These are phyloP conservation scores for Pestalotiopsis sp. DNA, from an alignment of 2,329 filamentous ascomycete genomes.

Conservation along the genomic window DNA sequence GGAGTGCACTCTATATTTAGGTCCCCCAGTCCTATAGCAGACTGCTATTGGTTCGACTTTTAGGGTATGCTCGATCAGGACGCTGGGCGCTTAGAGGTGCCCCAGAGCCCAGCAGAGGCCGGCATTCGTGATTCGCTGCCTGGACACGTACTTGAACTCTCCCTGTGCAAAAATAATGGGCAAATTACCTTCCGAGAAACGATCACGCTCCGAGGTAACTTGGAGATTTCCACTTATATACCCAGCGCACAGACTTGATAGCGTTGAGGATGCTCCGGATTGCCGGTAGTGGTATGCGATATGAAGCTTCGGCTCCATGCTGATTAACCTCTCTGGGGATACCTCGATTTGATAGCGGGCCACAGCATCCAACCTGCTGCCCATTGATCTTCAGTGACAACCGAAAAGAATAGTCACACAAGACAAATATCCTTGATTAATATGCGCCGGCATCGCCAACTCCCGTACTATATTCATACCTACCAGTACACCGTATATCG, in stretches of 20 bases:
- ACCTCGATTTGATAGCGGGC: too few relatives aligned
- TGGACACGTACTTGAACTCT: neutral
- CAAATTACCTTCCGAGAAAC: conserved; percentile 12
- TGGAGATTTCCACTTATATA: neutral
- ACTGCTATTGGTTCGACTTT: neutral
- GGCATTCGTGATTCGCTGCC: conserved; percentile 1
- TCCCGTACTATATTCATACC: neutral
- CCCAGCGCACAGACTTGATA: neutral
- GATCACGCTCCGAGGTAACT: neutral
- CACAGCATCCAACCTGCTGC: too few relatives aligned
- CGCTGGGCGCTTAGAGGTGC: conserved; percentile 4
- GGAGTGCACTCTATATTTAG: conserved; percentile 15
- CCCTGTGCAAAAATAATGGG: neutral
- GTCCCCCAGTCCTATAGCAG: neutral
- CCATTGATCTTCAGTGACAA: too few relatives aligned
- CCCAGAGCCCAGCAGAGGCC: neutral
- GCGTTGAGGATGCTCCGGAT: neutral
- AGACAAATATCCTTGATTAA: neutral
- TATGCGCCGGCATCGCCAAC: conserved; percentile 5
- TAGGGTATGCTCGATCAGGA: neutral
- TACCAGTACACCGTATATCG: neutral
- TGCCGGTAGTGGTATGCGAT: neutral
- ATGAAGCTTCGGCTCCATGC: neutral
- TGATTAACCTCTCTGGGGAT: neutral
- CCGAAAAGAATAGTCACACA: neutral